Conservation (phyloP, 768 basidiomycete genomes). For the Hygrophorus pudorinus region DNA sequence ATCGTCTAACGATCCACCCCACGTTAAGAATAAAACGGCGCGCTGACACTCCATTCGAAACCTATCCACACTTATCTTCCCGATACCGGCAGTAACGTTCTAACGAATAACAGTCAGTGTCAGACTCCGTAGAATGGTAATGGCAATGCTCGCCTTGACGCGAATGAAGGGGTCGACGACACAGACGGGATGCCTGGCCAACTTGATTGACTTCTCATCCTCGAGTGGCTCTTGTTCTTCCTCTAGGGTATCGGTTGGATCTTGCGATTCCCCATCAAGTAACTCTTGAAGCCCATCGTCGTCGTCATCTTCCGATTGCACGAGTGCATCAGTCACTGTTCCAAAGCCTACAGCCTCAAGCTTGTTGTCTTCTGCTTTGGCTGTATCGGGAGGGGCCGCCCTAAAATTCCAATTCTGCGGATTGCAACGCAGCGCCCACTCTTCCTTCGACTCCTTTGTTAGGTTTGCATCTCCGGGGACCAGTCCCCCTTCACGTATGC, state of each 20-base stretch:
- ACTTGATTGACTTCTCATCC: constrained; percentile 1
- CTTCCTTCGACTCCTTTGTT: not conserved
- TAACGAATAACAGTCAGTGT: not conserved
- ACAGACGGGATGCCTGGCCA: constrained; percentile 9
- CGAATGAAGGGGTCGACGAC: constrained; percentile 33
- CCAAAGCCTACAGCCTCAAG: too few species aligned
- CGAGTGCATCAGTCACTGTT: too few species aligned
- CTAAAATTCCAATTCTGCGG: too few species aligned
- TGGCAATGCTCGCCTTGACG: constrained; percentile 20
- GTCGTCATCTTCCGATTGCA: constrained; percentile 1
- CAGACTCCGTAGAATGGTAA: not conserved
- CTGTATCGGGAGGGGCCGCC: too few species aligned
- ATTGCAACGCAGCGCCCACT: too few species aligned
- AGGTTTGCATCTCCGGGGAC: constrained; percentile 13
- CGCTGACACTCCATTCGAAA: constrained; percentile 6
- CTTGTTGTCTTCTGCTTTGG: too few species aligned
- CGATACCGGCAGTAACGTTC: constrained; percentile 12
- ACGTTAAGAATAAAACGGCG: not conserved
- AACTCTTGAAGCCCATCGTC: too few species aligned
- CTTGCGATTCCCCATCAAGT: too few species aligned
- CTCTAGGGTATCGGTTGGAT: too few species aligned
- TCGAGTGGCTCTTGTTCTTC: constrained; percentile 1
- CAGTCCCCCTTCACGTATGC: constrained; percentile 33
- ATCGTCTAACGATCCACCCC: not conserved
- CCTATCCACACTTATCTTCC: not conserved